A percentile compares a stretch with the other conserved stretches of the same genome.
Conservation (phyloP, 352 stramenopile genomes). For the Elongisporangium prolatum region DNA sequence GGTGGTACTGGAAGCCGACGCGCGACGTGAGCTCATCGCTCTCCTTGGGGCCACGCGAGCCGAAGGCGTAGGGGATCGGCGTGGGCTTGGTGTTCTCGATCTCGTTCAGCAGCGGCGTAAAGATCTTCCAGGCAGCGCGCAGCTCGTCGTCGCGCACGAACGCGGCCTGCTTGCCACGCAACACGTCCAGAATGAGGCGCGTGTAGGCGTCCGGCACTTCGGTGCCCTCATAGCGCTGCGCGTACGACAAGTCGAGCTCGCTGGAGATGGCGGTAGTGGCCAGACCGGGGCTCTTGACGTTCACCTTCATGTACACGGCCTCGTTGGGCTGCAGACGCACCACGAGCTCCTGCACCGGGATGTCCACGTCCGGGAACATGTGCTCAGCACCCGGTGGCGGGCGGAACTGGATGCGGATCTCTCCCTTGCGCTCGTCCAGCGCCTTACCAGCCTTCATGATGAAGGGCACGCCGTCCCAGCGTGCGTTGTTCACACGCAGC, state of each 20-base stretch:
- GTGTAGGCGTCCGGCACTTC: conserved; percentile 97
- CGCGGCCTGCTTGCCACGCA: conserved; percentile 92
- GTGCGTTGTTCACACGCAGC: conserved; percentile 93
- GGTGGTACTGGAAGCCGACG: conserved; percentile 77
- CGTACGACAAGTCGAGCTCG: conserved; percentile 97
- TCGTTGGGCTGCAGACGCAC: conserved; percentile 96
- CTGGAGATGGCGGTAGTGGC: conserved; percentile 88
- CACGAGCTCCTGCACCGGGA: conserved; percentile 95
- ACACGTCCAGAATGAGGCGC: conserved; percentile 95
- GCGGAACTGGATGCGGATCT: conserved; percentile 97
- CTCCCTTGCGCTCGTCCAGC: conserved; percentile 96
- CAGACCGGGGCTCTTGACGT: conserved; percentile 95
- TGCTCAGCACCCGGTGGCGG: conserved; percentile 82
- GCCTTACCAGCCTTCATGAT: conserved; percentile 99
- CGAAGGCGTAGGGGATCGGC: conserved; percentile 92
- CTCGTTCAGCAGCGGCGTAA: conserved; percentile 96
- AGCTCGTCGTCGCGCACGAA: conserved; percentile 98
- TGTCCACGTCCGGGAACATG: conserved; percentile 89
- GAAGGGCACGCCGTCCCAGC: conserved; percentile 97
- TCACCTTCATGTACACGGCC: conserved; percentile 96
- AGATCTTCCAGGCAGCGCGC: conserved; percentile 95
- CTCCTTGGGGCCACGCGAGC: conserved; percentile 90
- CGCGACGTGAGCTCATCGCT: conserved; percentile 76
- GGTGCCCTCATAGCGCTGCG: conserved; percentile 75
- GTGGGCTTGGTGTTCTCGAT: conserved; percentile 92